Base-by-base conservation (phyloP, 2,329 filamentous ascomycete species). In the Alternaria brassicicola region DNA sequence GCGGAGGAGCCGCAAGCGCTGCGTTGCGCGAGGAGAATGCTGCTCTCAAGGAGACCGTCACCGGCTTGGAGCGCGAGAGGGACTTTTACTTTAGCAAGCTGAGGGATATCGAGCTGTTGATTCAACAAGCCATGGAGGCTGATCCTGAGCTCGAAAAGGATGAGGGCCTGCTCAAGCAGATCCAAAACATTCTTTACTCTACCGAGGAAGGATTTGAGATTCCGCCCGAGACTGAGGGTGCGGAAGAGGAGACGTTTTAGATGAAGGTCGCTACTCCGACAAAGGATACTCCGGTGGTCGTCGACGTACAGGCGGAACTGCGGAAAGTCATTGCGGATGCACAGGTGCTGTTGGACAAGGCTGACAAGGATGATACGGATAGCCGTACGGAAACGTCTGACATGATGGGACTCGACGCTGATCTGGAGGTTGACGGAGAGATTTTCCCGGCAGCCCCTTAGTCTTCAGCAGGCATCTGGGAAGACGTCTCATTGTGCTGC, bases 61-160 rank as follows among this genome's bases (percentile, higher is more conserved):
- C 87, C 12, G 95, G 95, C 1, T 84, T 99, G 39, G 95, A 99
- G 84, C 89, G 95, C 70, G 95, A 99, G 83, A 87, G 95, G 48
- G 95, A 99, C 78, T 99, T 99, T 78, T 99, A 99, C 84, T 99
- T 99, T 80, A 96, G 92, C 85, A 99, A 99, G 84, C 85, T 99
- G 65, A 87, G 95, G 59, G 95, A 99, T 76, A 99, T 99, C 69
- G 95, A 99, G 81, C 83, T 99, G 65, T 82, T 99, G 71, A 86
- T 99, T 54, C 95, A 99, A 82, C 90, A 92, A 72, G 93, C 93
- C 10, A 90, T 96, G 73, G 95, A 99, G 69, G 90, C 92, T 63
- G 91, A 97, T 66, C 93, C 93, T 0, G 90, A 96, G 80, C 81
- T 98, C 50, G 95, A 97, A 81, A 94, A 96, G 85, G 91, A 96